These are phyloP conservation scores for Albifimbria verrucaria DNA, from an alignment of 2,329 filamentous ascomycete species.

Conservation along the genomic window DNA sequence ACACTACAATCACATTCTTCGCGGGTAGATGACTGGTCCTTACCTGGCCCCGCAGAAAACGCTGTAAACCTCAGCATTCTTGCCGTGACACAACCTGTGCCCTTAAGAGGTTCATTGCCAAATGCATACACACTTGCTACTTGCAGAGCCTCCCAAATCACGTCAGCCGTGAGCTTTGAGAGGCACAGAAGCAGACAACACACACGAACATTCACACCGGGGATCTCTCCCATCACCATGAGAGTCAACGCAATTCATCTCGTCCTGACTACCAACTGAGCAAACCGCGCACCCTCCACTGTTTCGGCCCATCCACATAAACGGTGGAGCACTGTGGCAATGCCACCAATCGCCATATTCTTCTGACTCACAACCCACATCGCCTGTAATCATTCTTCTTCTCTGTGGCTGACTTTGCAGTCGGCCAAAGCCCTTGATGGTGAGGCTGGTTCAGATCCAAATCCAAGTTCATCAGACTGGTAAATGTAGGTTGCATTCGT, in stretches of 20 bases:
- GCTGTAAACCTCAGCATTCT: no score
- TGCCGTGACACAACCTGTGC: no score
- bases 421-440: conserved; percentile 19
- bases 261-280: conserved; percentile 34
- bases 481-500: conserved; percentile 16
- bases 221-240: conserved; percentile 20
- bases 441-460: conserved; percentile 25
- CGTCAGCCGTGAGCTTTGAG: background rate
- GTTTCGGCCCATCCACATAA: conserved; percentile 13
- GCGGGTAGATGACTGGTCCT: background rate
- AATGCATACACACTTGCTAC: no score
- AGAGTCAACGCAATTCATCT: conserved; percentile 34
- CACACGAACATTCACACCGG: conserved; percentile 23
- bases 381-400: conserved; percentile 21
- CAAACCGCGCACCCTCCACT: conserved; percentile 21
- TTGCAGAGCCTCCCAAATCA: no score
- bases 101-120: no score
- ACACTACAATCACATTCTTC: background rate
- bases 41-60: background rate
- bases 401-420: conserved; percentile 18
- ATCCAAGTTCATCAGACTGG: conserved; percentile 24
- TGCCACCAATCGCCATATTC: conserved; percentile 8
- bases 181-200: conserved; percentile 11
- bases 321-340: background rate
- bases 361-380: conserved; percentile 23